Evolutionary conservation across 495 filamentous ascomycete genomes (phyloP).

Genomic region (Hypoxylon fuscum): DNA sequence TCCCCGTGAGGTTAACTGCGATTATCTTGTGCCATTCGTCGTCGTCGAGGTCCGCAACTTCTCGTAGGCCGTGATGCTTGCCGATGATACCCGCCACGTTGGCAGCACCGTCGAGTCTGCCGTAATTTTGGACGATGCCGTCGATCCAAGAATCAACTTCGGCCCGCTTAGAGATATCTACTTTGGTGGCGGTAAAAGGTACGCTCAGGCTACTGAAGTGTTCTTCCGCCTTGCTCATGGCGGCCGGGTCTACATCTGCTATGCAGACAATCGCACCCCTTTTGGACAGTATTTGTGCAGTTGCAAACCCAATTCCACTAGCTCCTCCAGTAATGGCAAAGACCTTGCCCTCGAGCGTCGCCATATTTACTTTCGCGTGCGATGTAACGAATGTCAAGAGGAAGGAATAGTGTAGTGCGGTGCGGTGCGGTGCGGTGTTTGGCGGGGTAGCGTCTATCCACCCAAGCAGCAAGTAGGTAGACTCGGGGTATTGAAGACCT

Average conservation of each 20-base stretch:
- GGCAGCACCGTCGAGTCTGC: constrained; percentile 64
- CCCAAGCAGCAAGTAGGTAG: too few relatives aligned
- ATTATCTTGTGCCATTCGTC: constrained; percentile 65
- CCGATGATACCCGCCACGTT: constrained; percentile 64
- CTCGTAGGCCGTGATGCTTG: constrained; percentile 43
- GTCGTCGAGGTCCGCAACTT: constrained; percentile 46
- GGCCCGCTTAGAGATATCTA: constrained; percentile 45
- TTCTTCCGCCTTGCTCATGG: constrained; percentile 46
- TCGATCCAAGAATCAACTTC: constrained; percentile 51
- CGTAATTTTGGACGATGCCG: constrained; percentile 43
- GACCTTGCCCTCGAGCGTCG: constrained; percentile 54
- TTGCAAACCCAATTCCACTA: constrained; percentile 66
- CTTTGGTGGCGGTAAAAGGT: constrained; percentile 41
- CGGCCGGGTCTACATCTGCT: constrained; percentile 56
- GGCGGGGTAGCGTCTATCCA: constrained; percentile 14
- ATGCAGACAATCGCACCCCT: constrained; percentile 62
- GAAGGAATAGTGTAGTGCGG: background rate
- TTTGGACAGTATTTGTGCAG: constrained; percentile 58
- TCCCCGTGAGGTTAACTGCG: constrained; percentile 64
- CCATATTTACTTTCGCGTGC: constrained; percentile 7
- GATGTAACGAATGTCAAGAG: background rate
- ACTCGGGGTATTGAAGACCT: background rate
- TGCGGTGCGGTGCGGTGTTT: background rate
- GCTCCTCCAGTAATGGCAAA: constrained; percentile 65
- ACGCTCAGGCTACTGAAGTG: constrained; percentile 41